These are phyloP conservation scores for Botrytis galanthina DNA, from an alignment of 2,329 filamentous ascomycete species.

Conservation along the genomic window DNA sequence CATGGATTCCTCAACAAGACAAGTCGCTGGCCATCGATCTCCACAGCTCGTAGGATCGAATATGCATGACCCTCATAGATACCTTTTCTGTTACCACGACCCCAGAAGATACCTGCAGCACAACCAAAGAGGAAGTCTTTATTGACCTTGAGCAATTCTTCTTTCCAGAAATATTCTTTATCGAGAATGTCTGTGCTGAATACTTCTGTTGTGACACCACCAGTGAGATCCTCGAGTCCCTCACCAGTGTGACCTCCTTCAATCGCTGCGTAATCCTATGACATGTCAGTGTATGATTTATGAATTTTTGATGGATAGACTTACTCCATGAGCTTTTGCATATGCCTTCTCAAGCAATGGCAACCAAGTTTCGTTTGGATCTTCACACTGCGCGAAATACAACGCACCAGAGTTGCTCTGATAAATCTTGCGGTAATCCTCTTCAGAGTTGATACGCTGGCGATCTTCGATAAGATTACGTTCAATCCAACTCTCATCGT, in stretches of 20 bases:
- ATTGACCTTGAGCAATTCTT: constrained; percentile 78
- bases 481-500: constrained; percentile 66
- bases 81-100: constrained; percentile 47
- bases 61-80: constrained; percentile 59
- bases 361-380: constrained; percentile 80
- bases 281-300: constrained; percentile 8
- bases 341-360: constrained; percentile 80
- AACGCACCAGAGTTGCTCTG: constrained; percentile 66
- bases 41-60: constrained; percentile 55
- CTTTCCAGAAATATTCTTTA: constrained; percentile 78
- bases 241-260: constrained; percentile 66
- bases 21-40: constrained; percentile 52
- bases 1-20: constrained; percentile 55
- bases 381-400: constrained; percentile 73
- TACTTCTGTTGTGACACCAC: constrained; percentile 68
- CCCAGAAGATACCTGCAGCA: constrained; percentile 44
- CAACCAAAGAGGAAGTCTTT: constrained; percentile 75
- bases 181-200: constrained; percentile 71
- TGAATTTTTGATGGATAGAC: background rate
- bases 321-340: constrained; percentile 68
- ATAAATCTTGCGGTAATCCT: constrained; percentile 52
- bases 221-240: constrained; percentile 59
- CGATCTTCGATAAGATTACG: constrained; percentile 73
- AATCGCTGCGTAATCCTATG: constrained; percentile 66
- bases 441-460: constrained; percentile 54